Evolutionary conservation across 1,284 basidiomycete genomes (phyloP).

Genomic region (Malassezia caprae): DNA sequence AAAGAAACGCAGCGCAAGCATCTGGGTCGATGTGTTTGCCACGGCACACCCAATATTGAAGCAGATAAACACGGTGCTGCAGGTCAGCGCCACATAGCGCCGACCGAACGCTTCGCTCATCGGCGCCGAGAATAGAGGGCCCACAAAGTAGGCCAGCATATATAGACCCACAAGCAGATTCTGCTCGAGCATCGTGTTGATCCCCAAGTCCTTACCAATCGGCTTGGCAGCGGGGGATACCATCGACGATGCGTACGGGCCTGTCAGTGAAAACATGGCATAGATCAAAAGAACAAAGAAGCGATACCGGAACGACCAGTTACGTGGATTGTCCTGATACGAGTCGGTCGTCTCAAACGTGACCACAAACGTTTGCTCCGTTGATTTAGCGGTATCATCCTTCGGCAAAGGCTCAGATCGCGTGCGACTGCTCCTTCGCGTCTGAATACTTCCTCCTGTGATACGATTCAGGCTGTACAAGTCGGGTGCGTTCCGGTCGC

Average conservation of each 20-base stretch:
- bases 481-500: neutral
- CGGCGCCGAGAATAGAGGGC: conserved; percentile 48
- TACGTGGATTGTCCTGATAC: conserved; percentile 57
- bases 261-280: conserved; percentile 33
- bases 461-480: neutral
- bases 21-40: conserved; percentile 20
- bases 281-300: conserved; percentile 57
- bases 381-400: neutral
- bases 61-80: conserved; percentile 35
- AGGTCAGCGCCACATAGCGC: conserved; percentile 25
- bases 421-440: neutral
- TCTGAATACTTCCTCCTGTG: neutral
- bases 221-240: conserved; percentile 34
- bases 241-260: conserved; percentile 38
- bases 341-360: conserved; percentile 60
- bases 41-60: conserved; percentile 40
- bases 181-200: conserved; percentile 18
- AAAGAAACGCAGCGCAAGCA: conserved; percentile 27
- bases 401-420: neutral
- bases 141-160: conserved; percentile 33
- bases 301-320: conserved; percentile 55
- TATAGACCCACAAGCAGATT: conserved; percentile 34
- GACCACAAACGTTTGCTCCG: conserved; percentile 45
- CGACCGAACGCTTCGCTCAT: conserved; percentile 55
- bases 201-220: conserved; percentile 24